These are phyloP conservation scores for Solanum chilense DNA, from an alignment of 257 asterid species.

Conservation along the genomic window DNA sequence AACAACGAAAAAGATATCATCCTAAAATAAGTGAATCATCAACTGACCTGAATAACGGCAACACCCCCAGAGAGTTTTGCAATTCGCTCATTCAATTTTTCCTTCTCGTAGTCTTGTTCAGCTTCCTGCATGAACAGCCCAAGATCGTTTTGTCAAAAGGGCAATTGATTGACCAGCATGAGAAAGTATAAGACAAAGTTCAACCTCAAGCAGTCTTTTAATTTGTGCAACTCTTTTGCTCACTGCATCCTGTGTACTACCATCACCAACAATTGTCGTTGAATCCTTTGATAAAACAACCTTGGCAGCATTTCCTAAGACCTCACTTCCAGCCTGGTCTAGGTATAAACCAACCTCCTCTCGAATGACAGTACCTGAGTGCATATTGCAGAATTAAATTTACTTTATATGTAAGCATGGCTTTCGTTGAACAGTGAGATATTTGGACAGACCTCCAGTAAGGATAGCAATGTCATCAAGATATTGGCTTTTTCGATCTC, in stretches of 20 bases:
- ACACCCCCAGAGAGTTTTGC: slow-evolving; percentile 97
- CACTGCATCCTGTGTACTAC: slow-evolving; percentile 89
- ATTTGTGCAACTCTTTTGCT: slow-evolving; percentile 74
- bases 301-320: slow-evolving; percentile 90
- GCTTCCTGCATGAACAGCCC: slow-evolving; percentile 40
- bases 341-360: slow-evolving; percentile 80
- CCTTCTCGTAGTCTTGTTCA: slow-evolving; percentile 93
- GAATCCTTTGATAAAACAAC: slow-evolving; percentile 81
- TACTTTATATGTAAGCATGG: neutral
- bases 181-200: neutral
- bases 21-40: neutral
- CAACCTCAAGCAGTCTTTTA: slow-evolving; percentile 74
- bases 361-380: slow-evolving; percentile 78
- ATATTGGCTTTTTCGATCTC: slow-evolving; percentile 92
- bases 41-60: slow-evolving; percentile 89
- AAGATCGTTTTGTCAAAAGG: neutral
- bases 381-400: neutral
- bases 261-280: slow-evolving; percentile 94
- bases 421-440: neutral
- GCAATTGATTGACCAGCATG: neutral
- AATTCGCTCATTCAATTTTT: slow-evolving; percentile 76
- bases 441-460: slow-evolving; percentile 62
- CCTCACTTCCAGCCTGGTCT: slow-evolving; percentile 85
- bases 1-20: neutral
- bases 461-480: slow-evolving; percentile 91